Evolutionary conservation across 1,139 yeast genomes (phyloP).

Genomic region (Candida dubliniensis): DNA sequence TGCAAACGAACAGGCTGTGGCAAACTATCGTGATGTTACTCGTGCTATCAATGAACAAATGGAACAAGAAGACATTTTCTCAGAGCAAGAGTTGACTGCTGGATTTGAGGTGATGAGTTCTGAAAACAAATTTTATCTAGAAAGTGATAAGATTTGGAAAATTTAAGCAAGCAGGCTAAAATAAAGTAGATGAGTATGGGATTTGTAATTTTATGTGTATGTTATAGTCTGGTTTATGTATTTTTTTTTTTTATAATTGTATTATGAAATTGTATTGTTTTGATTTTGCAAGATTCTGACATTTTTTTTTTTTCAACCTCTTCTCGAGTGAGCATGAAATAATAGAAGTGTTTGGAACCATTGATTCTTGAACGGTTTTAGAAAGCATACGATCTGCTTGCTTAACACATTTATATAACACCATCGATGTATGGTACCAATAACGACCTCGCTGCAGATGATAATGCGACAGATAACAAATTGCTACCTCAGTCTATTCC

Average conservation of each 20-base stretch:
- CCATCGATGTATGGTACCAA: background rate
- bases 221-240: background rate
- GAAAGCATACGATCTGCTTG: too few relatives aligned
- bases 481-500: background rate
- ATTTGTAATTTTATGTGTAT: constrained; percentile 1
- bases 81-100: constrained; percentile 49
- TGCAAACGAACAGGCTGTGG: constrained; percentile 43
- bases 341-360: too few relatives aligned
- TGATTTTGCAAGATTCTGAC: background rate
- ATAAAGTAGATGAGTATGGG: background rate
- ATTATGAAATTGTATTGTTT: background rate
- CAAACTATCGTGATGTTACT: constrained; percentile 45
- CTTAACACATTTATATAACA: background rate
- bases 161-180: constrained; percentile 3
- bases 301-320: too few relatives aligned
- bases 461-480: background rate
- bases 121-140: constrained; percentile 58
- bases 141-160: constrained; percentile 56
- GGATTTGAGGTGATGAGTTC: constrained; percentile 54
- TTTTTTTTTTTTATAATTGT: background rate
- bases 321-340: too few relatives aligned
- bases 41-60: constrained; percentile 51
- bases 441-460: background rate
- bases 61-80: constrained; percentile 62
- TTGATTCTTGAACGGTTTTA: too few relatives aligned